Evolutionary conservation across 2,329 filamentous ascomycete species (phyloP), one percentile per base, ranked within the genome.

Genomic region (Ilyonectria destructans): DNA sequence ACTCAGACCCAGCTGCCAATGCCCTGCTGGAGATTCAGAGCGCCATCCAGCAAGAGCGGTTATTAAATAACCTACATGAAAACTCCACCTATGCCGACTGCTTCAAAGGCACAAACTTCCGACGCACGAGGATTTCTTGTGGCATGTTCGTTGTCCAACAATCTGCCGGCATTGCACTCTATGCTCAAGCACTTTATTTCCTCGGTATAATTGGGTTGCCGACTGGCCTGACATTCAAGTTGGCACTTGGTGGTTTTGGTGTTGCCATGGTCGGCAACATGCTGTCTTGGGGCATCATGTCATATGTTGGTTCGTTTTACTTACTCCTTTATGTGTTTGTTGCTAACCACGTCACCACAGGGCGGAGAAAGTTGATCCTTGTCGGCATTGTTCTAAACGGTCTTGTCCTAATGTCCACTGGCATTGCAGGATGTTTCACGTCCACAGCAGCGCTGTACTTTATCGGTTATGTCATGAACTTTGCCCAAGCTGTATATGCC

Each of bases 121-220:
- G 58, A 19, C 58, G 58, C 5, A 60, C 58, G 3, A 52, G 58
- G 29, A 60, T 60, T 21, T 46, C 51, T 10, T 60, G 58, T 6
- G 58, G 58, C 58, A 60, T 60, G 58, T 60, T 60, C 12, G 51
- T 60, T 6, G 37, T 60, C 21, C 58, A 60, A 23, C 58, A 60
- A 26, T 60, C 51, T 43, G 40, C 46, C 1, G 58, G 58, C 2
- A 60, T 52, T 43, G 58, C 58, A 17, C 48, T 60, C 40, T 60
- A 60, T 43, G 46, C 58, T 17, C 58, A 60, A 21, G 49, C 58
- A 2, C n/a, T 60, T 19, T 60, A 60, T 37, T 60, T 60, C 46
- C 19, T 60, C 8, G 58, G 58, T n/a, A 60, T 60, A 8, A 51
- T 48, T 13, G 58, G 58, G 5, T 33, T 60, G 21, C 58, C 58